Conservation (phyloP, 2,329 filamentous ascomycete genomes). For the Penicillium griseofulvum region DNA sequence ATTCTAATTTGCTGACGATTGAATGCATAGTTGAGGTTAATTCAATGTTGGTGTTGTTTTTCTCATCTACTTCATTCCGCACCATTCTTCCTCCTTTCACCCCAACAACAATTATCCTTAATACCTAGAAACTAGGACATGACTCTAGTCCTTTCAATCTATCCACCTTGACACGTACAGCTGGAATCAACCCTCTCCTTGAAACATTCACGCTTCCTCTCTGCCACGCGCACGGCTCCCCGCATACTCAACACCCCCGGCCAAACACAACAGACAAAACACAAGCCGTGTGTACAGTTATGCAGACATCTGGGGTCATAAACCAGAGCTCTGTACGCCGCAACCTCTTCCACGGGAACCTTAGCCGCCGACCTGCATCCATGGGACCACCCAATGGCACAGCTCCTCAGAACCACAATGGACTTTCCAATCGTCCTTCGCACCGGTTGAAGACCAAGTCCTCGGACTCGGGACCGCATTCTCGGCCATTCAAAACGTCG, state of each 20-base stretch:
- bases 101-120: conserved; percentile 7
- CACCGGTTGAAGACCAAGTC: conserved; percentile 22
- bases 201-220: not conserved
- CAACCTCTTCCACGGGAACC: conserved; percentile 46
- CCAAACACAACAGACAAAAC: not conserved
- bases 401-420: conserved; percentile 15
- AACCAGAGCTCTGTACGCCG: conserved; percentile 41
- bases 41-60: not conserved
- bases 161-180: not conserved
- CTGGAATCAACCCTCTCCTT: too few relatives aligned
- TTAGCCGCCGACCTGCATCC: conserved; percentile 43
- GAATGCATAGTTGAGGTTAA: not conserved
- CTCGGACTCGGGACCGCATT: conserved; percentile 21
- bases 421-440: conserved; percentile 23
- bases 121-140: not conserved
- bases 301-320: conserved; percentile 19
- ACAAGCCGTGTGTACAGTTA: not conserved
- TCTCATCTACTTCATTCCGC: conserved; percentile 3
- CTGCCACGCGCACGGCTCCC: not conserved
- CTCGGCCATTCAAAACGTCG: conserved; percentile 21
- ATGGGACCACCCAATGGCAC: conserved; percentile 25
- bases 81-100: not conserved
- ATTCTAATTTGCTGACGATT: not conserved
- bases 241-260: not conserved
- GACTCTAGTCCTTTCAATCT: not conserved